A percentile compares a stretch with the other conserved stretches of the same genome.
Evolutionary conservation across 1,284 basidiomycete genomes (phyloP).

Genomic region (Melampsora larici-populina): DNA sequence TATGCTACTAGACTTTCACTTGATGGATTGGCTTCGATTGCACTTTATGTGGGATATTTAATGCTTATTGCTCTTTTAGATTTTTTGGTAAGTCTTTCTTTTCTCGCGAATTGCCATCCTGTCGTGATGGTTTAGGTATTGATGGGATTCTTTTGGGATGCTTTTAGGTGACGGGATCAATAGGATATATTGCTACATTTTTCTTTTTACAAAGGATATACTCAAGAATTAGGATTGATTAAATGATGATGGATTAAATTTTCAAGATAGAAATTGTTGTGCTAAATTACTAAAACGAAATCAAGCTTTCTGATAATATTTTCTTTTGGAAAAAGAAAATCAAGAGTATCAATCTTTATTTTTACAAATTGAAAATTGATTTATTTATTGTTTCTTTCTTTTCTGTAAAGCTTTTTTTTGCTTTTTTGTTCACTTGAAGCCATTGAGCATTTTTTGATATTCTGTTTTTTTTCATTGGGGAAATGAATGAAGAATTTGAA

Average conservation of each 20-base stretch:
- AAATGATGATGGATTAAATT: not conserved
- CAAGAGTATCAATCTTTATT: no score
- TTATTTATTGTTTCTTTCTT: no score
- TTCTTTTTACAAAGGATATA: slow-evolving; percentile 80
- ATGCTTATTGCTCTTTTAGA: slow-evolving; percentile 75
- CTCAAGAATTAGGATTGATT: slow-evolving; percentile 61
- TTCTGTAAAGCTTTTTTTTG: no score
- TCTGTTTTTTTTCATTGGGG: no score
- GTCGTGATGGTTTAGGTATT: slow-evolving; percentile 7
- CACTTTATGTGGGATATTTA: slow-evolving; percentile 88
- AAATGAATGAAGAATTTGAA: no score
- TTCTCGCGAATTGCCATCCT: slow-evolving; percentile 48
- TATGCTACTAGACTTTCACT: slow-evolving; percentile 79
- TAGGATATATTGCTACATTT: slow-evolving; percentile 81
- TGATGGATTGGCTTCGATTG: slow-evolving; percentile 74
- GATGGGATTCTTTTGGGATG: slow-evolving; percentile 34
- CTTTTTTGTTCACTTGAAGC: no score
- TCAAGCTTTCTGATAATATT: not conserved
- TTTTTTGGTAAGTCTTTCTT: slow-evolving; percentile 77
- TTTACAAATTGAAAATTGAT: no score
- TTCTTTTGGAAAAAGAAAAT: not conserved
- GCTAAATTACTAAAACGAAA: no score
- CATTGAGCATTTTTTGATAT: no score
- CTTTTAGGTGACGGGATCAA: slow-evolving; percentile 62
- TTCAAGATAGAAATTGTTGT: not conserved